Evolutionary conservation across 768 basidiomycete genomes (phyloP).

Genomic region (Vararia minispora): DNA sequence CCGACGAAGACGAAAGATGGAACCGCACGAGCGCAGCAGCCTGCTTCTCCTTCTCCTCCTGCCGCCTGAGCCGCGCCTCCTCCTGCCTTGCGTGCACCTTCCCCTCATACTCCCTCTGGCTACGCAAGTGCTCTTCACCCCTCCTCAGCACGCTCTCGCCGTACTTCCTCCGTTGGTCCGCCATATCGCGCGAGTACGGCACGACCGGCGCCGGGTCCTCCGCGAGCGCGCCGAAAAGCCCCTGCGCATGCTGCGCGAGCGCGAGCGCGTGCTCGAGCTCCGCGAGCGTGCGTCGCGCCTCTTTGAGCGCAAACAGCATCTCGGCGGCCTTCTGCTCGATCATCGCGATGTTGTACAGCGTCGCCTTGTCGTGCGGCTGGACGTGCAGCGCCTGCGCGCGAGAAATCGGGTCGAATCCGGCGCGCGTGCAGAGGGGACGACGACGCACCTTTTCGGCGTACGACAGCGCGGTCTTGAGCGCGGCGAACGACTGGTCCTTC

Average conservation of each 20-base stretch:
- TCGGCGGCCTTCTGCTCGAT: slow-evolving; percentile 95
- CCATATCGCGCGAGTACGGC: slow-evolving; percentile 80
- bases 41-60: slow-evolving; percentile 63
- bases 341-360: slow-evolving; percentile 94
- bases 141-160: slow-evolving; percentile 78
- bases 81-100: slow-evolving; percentile 67
- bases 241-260: slow-evolving; percentile 78
- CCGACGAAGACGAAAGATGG: not conserved
- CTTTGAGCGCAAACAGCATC: slow-evolving; percentile 63
- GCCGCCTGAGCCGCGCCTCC: slow-evolving; percentile 63
- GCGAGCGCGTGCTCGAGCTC: slow-evolving; percentile 72
- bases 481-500: slow-evolving; percentile 72
- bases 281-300: slow-evolving; percentile 67
- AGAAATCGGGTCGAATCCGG: slow-evolving; percentile 21
- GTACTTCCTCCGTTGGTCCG: slow-evolving; percentile 83
- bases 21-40: slow-evolving; percentile 53
- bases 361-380: slow-evolving; percentile 81
- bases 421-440: slow-evolving; percentile 19
- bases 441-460: slow-evolving; percentile 65
- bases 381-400: slow-evolving; percentile 63
- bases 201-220: slow-evolving; percentile 55
- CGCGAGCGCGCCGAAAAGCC: slow-evolving; percentile 76
- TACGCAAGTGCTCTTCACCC: slow-evolving; percentile 66
- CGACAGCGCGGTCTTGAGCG: slow-evolving; percentile 76
- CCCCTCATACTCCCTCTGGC: slow-evolving; percentile 60